A percentile compares a stretch with the other conserved stretches of the same genome.
These are phyloP conservation scores for Protomyces inouyei DNA, from an alignment of 1,139 yeast species.

Conservation along the genomic window DNA sequence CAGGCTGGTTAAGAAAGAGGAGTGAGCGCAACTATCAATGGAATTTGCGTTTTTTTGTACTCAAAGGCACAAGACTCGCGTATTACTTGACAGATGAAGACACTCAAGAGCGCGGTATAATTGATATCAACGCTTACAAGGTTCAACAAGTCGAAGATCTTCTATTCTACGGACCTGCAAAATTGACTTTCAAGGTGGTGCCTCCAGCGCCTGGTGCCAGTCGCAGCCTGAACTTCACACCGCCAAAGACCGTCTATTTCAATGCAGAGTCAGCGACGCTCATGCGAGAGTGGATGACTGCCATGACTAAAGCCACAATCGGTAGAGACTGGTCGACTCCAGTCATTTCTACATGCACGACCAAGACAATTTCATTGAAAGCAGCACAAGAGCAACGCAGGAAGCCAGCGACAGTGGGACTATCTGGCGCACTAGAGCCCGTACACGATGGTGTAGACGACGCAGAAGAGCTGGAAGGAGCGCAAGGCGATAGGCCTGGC, in stretches of 20 bases:
- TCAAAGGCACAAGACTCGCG: constrained; percentile 88
- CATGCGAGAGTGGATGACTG: constrained; percentile 93
- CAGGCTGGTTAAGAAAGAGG: constrained; percentile 95
- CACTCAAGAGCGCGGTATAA: constrained; percentile 79
- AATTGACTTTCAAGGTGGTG: constrained; percentile 82
- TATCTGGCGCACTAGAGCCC: not conserved
- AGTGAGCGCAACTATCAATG: constrained; percentile 84
- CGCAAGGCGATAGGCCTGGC: not conserved
- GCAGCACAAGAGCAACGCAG: constrained; percentile 72
- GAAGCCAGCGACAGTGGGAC: not conserved
- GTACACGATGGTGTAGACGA: constrained; percentile 1
- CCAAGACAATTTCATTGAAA: constrained; percentile 83
- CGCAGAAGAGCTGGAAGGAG: not conserved
- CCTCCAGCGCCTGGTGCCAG: constrained; percentile 98
- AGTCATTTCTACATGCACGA: constrained; percentile 86
- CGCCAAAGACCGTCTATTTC: constrained; percentile 90
- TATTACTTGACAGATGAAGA: constrained; percentile 80
- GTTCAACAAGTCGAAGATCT: constrained; percentile 79
- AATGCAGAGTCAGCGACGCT: constrained; percentile 90
- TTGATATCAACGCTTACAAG: constrained; percentile 91
- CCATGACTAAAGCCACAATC: constrained; percentile 90
- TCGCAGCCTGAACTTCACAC: constrained; percentile 81
- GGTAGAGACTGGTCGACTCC: constrained; percentile 84
- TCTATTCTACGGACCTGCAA: constrained; percentile 94
- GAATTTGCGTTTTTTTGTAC: constrained; percentile 82